Evolutionary conservation across 208 protist genomes (phyloP), one percentile per base, ranked within the genome.

Genomic region (Leishmania arabica): DNA sequence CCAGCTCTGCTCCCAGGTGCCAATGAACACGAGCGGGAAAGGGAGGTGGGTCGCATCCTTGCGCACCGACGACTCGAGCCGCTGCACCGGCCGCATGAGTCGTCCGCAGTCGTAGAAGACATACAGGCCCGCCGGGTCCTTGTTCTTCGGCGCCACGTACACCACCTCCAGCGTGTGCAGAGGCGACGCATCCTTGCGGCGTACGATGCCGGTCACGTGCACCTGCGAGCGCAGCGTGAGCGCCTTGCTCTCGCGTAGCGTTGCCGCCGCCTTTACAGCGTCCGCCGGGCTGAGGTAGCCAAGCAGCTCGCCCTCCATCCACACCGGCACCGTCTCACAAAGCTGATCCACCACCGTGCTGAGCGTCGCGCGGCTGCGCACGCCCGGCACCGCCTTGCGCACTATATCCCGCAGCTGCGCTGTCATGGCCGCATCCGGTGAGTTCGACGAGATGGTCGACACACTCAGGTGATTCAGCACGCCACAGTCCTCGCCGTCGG

Each of bases 401-500:
- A 94, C 79, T 81, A 87, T 89, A 66, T 47, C 75, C 17, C 90
- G 72, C 47, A 97, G 75, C 79, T 88, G 72, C 80, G 31, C 64
- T 80, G 82, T 79, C 54, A 81, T 83, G 40, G 73, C 72, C 62
- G 70, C 56, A 21, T 84, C 80, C 7, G 73, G 71, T 3, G 91
- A 91, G 54, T 86, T 88, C 45, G 95, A 95, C 65, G 95, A 78
- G 78, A 97, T 87, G 56, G 93, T 95, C 54, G 93, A 93, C 42
- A 97, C 81, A 72, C 98, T 96, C 17, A 99, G 88, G 89, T 99
- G 99, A 85, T 99, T 99, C 45, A 99, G 88, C 42, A 99, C 95
- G 86, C 99, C 99, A 89, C 99, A 99, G 83, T 99, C 99, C 62
- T 97, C 95, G 80, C 99, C 99, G 95, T 99, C 99, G 66, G 99